A percentile compares a stretch with the other conserved stretches of the same genome.
Evolutionary conservation across 257 asterid genomes (phyloP).

Genomic region (Solanum verrucosum): DNA sequence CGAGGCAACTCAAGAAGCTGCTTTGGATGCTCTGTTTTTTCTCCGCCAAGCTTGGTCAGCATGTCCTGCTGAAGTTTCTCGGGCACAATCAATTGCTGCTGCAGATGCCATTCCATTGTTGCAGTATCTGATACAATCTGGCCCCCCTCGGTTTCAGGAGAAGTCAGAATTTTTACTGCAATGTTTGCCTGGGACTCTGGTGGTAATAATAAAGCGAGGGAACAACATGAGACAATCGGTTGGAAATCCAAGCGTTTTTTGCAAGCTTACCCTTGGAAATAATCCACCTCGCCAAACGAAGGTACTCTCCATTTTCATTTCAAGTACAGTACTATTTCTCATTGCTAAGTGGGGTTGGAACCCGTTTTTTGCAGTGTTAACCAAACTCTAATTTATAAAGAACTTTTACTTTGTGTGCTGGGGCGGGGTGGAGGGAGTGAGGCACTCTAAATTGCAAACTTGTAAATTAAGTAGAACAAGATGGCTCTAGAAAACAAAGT

Average conservation of each 20-base stretch:
- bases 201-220: constrained; percentile 86
- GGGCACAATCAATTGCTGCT: constrained; percentile 95
- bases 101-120: constrained; percentile 91
- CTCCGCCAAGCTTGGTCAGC: constrained; percentile 99
- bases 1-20: constrained; percentile 98
- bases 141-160: constrained; percentile 96
- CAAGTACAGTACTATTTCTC: background rate
- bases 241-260: constrained; percentile 85
- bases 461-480: background rate
- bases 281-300: constrained; percentile 85
- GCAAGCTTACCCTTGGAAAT: constrained; percentile 96
- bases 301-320: constrained; percentile 22
- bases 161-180: constrained; percentile 86
- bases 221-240: constrained; percentile 97
- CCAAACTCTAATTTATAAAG: background rate
- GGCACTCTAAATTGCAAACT: background rate
- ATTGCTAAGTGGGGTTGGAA: background rate
- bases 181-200: constrained; percentile 87
- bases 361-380: background rate
- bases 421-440: background rate
- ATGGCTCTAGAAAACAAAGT: background rate
- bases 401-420: background rate
- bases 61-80: constrained; percentile 92
- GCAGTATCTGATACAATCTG: constrained; percentile 91
- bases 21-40: constrained; percentile 84